phyloP scores from a whole-genome alignment of 1,284 basidiomycete species.

The Moniliella sp. region DNA sequence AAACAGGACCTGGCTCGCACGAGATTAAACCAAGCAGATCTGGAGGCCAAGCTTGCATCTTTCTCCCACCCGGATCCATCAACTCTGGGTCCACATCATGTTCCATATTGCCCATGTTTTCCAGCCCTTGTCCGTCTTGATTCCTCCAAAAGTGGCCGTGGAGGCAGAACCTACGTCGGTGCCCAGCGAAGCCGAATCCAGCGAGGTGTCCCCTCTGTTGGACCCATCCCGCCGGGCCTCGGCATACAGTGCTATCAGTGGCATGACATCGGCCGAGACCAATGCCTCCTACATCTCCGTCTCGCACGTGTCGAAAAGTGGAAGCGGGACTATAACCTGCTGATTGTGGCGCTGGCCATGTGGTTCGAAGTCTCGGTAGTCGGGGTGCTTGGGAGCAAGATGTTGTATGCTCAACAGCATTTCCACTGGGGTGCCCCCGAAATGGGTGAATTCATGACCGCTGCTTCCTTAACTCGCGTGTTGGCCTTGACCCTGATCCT shows the following conservation, averaged over 20 bases:
- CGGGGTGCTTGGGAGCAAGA: slow-evolving; percentile 24
- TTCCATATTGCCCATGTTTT: slow-evolving; percentile 4
- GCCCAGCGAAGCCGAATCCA: neutral
- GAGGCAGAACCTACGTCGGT: neutral
- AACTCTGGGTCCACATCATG: neutral
- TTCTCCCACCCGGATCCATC: neutral
- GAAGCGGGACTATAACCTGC: slow-evolving; percentile 20
- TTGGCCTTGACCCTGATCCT: slow-evolving; percentile 17
- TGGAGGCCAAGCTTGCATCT: slow-evolving; percentile 3
- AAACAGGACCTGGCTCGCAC: no score
- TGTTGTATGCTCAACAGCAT: slow-evolving; percentile 21
- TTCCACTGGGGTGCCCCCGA: slow-evolving; percentile 23
- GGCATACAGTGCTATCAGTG: neutral
- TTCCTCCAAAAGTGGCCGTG: slow-evolving; percentile 10
- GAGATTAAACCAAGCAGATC: slow-evolving; percentile 9
- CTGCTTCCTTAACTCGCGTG: slow-evolving; percentile 17
- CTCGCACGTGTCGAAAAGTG: slow-evolving; percentile 8
- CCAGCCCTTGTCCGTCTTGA: slow-evolving; percentile 12
- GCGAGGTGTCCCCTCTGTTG: slow-evolving; percentile 1
- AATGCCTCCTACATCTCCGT: slow-evolving; percentile 19
- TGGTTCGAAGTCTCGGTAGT: slow-evolving; percentile 16
- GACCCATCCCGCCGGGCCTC: no score
- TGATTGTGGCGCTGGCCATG: slow-evolving; percentile 20
- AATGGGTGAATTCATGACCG: slow-evolving; percentile 23
- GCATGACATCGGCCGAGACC: slow-evolving; percentile 3